phyloP scores from a whole-genome alignment of 345 rosid species.

The thale cress (Arabidopsis thaliana) region DNA sequence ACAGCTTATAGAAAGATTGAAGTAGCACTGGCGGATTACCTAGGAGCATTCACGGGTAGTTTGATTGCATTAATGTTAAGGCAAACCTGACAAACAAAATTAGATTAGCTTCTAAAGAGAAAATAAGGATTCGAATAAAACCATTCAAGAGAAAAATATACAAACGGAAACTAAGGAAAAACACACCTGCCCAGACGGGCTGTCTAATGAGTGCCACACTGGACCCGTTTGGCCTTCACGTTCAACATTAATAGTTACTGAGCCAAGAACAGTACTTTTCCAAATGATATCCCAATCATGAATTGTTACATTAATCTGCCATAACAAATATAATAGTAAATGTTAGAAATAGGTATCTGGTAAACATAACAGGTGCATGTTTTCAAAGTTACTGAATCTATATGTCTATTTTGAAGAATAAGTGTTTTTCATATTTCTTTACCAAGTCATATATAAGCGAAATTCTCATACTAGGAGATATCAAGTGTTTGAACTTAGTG shows the following conservation, averaged over 20 bases:
- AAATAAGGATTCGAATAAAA: neutral
- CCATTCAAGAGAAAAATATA: neutral
- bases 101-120: constrained; percentile 36
- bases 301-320: constrained; percentile 90
- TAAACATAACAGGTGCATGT: constrained; percentile 9
- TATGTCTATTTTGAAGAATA: neutral
- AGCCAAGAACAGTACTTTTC: constrained; percentile 97
- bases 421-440: neutral
- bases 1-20: constrained; percentile 3
- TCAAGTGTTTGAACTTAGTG: neutral
- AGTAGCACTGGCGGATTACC: constrained; percentile 53
- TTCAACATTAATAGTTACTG: constrained; percentile 85
- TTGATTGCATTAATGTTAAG: constrained; percentile 82
- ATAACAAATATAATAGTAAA: constrained; percentile 25
- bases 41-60: constrained; percentile 62
- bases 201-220: constrained; percentile 87
- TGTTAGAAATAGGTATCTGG: neutral
- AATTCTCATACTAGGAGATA: neutral
- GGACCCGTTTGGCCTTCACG: constrained; percentile 91
- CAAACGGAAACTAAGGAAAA: constrained; percentile 30
- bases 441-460: neutral
- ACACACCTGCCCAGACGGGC: constrained; percentile 91
- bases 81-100: constrained; percentile 70
- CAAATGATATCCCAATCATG: constrained; percentile 99
- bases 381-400: neutral